Evolutionary conservation across 179 eudicot species (phyloP), one percentile per base, ranked within the genome.

Genomic region (Beta corolliflora): DNA sequence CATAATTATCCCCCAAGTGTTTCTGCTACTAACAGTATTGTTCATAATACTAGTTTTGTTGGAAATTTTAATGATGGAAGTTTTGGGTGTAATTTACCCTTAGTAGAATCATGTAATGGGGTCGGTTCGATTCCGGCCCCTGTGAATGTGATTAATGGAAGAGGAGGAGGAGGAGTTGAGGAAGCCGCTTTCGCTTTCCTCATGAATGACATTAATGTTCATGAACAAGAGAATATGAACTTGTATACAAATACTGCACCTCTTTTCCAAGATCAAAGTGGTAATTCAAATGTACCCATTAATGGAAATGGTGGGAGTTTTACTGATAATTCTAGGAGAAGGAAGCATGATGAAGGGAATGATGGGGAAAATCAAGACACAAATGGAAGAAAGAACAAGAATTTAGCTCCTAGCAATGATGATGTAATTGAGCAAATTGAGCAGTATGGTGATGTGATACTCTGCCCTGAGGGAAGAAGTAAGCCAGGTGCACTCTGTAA

Each of bases 401-500:
- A 85, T 1, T 71, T 79, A 10, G 93, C 97, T n/a, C 59, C 70
- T 45, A 74, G 85, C 23, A 72, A 25, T 55, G 88, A 83, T 50
- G 92, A 87, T 53, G 91, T 89, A 63, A 53, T 70, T 9, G 71
- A 73, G 18, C 86, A 84, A 61, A 76, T 91, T 56, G 81, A 85
- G 74, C 85, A 89, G 71, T 94, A 85, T 78, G 95, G 93, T 71
- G 90, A 85, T 73, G 85, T 92, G 21, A 78, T 92, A 56, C 89
- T 89, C 45, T 90, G 87, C 54, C 83, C 86, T 15, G 86, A 84
- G 56, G 85, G 84, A 3, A 81, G 85, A 31, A 81, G 79, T 45
- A 71, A 83, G 7, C 81, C 87, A 9, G 77, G 79, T 36, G 82
- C 78, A 9, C 77, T 77, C 29, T 75, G 81, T 68, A 55, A 50